These are phyloP conservation scores for Entonaema liquescens DNA, from an alignment of 495 filamentous ascomycete species.

Conservation along the genomic window DNA sequence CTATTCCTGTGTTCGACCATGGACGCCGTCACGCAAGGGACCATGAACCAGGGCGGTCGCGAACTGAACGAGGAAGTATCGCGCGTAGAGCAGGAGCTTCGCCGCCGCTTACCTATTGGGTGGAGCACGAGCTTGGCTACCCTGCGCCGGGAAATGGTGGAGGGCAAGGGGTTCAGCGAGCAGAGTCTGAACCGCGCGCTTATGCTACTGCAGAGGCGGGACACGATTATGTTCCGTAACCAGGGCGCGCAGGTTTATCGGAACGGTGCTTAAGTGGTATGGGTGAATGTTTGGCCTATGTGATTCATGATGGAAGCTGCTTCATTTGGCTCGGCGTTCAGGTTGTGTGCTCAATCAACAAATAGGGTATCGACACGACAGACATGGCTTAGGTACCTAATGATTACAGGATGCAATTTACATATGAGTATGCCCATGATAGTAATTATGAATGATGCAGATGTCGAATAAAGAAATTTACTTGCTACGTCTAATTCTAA, in stretches of 20 bases:
- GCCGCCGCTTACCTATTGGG: conserved; percentile 87
- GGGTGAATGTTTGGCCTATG: neutral
- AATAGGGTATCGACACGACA: neutral
- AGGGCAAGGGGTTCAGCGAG: conserved; percentile 86
- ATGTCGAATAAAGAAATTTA: neutral
- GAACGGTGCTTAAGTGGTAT: conserved; percentile 55
- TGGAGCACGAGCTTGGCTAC: conserved; percentile 93
- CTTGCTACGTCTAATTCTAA: neutral
- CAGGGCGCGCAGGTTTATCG: conserved; percentile 91
- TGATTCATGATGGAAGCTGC: conserved; percentile 14
- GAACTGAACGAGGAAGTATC: conserved; percentile 89
- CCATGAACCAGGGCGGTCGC: conserved; percentile 77
- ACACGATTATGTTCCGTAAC: conserved; percentile 89
- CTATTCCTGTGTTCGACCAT: conserved; percentile 97
- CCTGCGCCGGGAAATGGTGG: conserved; percentile 87
- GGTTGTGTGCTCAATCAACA: conserved; percentile 15
- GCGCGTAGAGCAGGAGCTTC: conserved; percentile 91
- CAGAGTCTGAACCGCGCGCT: conserved; percentile 83
- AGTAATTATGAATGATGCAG: conserved; percentile 22
- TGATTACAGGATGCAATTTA: conserved; percentile 11
- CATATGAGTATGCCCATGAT: conserved; percentile 2
- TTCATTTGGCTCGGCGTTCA: conserved; percentile 31
- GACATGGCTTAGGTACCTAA: conserved; percentile 5
- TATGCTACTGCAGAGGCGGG: conserved; percentile 83
- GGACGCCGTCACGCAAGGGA: conserved; percentile 94